A percentile compares a stretch with the other conserved stretches of the same genome.
These are phyloP conservation scores for Fimicolochytrium jonesii DNA, from an alignment of 192 early-diverging fungal species.

Conservation along the genomic window DNA sequence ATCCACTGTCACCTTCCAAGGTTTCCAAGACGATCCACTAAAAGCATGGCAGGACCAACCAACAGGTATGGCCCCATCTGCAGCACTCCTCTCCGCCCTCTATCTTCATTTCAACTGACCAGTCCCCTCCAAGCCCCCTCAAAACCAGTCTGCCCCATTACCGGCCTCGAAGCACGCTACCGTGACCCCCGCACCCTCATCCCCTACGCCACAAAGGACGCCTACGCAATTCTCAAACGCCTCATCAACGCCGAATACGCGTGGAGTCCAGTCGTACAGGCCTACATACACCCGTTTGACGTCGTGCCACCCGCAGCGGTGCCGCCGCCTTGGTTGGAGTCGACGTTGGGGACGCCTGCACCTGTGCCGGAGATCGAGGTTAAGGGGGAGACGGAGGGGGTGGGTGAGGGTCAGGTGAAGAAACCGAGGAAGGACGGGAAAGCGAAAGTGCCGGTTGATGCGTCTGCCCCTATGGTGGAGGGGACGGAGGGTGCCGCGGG, in stretches of 20 bases:
- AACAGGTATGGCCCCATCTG: conserved; percentile 4
- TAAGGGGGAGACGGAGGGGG: too few relatives aligned
- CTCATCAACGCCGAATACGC: conserved; percentile 45
- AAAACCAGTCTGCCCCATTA: conserved; percentile 48
- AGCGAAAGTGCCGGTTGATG: too few relatives aligned
- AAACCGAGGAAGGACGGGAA: too few relatives aligned
- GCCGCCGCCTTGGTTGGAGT: conserved; percentile 12
- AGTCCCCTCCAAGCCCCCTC: conserved; percentile 7
- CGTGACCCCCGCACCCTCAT: conserved; percentile 52
- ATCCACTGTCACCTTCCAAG: conserved; percentile 5
- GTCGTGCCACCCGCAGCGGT: neutral
- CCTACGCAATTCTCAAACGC: conserved; percentile 47
- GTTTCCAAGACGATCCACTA: conserved; percentile 17
- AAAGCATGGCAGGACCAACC: neutral
- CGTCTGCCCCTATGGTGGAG: too few relatives aligned
- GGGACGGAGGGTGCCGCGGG: too few relatives aligned
- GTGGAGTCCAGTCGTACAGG: conserved; percentile 42
- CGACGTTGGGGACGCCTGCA: conserved; percentile 17
- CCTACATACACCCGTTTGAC: conserved; percentile 28
- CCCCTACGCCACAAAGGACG: conserved; percentile 59
- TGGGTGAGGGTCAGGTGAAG: too few relatives aligned
- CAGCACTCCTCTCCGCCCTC: too few relatives aligned
- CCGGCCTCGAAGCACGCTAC: conserved; percentile 57
- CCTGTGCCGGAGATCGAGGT: too few relatives aligned
- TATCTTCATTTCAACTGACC: neutral